Base-by-base conservation (phyloP, 2,329 filamentous ascomycete species). In the Ceratocystis variospora region DNA sequence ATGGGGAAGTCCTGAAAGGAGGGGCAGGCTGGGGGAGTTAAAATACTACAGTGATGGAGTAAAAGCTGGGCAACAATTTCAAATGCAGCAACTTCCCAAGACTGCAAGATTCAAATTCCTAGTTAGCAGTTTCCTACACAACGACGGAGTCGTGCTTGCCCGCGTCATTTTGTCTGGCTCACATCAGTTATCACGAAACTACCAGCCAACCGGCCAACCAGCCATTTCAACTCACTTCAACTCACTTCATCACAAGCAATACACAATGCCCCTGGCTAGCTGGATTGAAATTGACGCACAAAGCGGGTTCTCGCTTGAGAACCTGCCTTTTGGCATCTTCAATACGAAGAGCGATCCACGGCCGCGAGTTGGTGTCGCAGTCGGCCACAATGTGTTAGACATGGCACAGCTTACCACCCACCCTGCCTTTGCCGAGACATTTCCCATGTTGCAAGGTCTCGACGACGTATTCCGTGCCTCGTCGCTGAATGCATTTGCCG, bases 301-400 rank as follows among this genome's bases (percentile, higher is more conserved):
- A 25, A 71, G 70, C 62, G 68, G 75, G 70, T 90, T 90, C 75
- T 89, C 87, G 6, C 77, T 90, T 63, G 81, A 83, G 68, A 90
- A 90, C 73, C 85, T 90, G 67, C 87, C 87, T 0, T 90, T 90
- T 71, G 87, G 87, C 68, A 84, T 90, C 75, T 87, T 91, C 72
- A 85, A 81, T 59, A 86, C 84, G 1, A 69, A 77, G 6, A 73
- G 77, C 2, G 78, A 81, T 62, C 72, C 78, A 10, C 77, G 77
- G 50, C 84, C 80, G 6, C 84, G 83, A 31, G 79, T 82, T n/a
- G 87, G 86, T 25, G 78, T 87, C 69, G 87, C 87, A 19, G 85
- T 90, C 71, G 87, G 87, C 57, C 79, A 83, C 22, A 77, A 87
- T 73, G 85, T 84, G 0, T 75, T 90, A 61, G 86, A 90, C 71